These are phyloP conservation scores for Phytophthora ohioensis DNA, from an alignment of 352 stramenopile genomes.

Conservation along the genomic window DNA sequence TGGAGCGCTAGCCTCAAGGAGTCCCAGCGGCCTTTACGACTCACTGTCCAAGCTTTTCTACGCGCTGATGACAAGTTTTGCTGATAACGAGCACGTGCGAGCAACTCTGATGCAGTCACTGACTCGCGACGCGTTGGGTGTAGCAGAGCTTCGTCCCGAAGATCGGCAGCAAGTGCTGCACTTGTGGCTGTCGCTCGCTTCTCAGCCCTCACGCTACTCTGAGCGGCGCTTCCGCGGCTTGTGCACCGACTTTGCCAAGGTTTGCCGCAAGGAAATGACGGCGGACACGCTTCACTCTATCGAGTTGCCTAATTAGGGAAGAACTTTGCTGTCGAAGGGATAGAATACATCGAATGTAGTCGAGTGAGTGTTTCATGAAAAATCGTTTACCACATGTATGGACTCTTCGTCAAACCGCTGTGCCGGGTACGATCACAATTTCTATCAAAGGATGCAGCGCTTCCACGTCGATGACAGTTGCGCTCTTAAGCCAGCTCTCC, in stretches of 20 bases:
- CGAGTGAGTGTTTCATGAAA: constrained; percentile 14
- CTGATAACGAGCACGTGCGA: constrained; percentile 42
- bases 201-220: constrained; percentile 57
- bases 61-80: constrained; percentile 56
- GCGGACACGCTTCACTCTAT: constrained; percentile 63
- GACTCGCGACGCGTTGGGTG: constrained; percentile 47
- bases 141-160: constrained; percentile 44
- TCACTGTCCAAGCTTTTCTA: constrained; percentile 63
- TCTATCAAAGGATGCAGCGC: constrained; percentile 18
- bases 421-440: constrained; percentile 1
- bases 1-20: constrained; percentile 56
- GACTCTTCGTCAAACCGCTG: not conserved
- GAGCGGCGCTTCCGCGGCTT: constrained; percentile 70
- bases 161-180: constrained; percentile 65
- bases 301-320: constrained; percentile 44
- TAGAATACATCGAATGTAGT: constrained; percentile 20
- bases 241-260: constrained; percentile 76
- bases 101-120: constrained; percentile 46
- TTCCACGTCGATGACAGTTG: constrained; percentile 12
- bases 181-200: constrained; percentile 65
- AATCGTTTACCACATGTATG: constrained; percentile 26
- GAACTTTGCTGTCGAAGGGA: constrained; percentile 4
- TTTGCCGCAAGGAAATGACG: constrained; percentile 76
- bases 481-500: constrained; percentile 50
- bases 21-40: constrained; percentile 68